These are phyloP conservation scores for Ricinus communis DNA, from an alignment of 345 rosid genomes.

Conservation along the genomic window DNA sequence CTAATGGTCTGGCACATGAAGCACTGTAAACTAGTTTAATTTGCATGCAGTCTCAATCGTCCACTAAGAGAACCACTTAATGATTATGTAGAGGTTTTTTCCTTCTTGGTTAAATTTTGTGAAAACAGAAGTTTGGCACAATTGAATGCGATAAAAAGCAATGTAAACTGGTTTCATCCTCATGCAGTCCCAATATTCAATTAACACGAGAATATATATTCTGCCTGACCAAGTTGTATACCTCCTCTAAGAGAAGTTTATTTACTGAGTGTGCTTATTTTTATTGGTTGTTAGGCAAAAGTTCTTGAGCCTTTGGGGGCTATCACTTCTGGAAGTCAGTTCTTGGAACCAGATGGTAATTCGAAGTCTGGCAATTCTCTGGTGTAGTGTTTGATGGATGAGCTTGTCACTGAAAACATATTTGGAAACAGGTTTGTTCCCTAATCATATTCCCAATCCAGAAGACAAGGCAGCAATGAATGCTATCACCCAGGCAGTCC, in stretches of 20 bases:
- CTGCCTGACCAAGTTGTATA: too few relatives aligned
- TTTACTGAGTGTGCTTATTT: conserved; percentile 4
- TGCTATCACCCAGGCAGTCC: conserved; percentile 87
- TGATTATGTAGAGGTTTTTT: too few relatives aligned
- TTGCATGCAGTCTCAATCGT: neutral
- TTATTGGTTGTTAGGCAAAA: conserved; percentile 56
- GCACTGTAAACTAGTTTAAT: neutral
- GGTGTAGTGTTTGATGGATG: conserved; percentile 7
- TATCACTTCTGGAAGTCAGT: conserved; percentile 85
- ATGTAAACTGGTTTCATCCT: neutral
- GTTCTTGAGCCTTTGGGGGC: conserved; percentile 98
- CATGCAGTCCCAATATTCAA: neutral
- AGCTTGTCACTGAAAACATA: conserved; percentile 1
- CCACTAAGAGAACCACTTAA: too few relatives aligned
- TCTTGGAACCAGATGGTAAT: conserved; percentile 95
- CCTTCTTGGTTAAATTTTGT: too few relatives aligned
- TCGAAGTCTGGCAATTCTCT: conserved; percentile 8
- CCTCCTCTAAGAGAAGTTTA: too few relatives aligned
- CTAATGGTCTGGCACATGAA: neutral
- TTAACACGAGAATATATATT: neutral
- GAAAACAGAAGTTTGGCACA: neutral
- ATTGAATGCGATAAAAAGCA: neutral
- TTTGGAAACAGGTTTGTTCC: conserved; percentile 70
- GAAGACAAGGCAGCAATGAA: conserved; percentile 94
- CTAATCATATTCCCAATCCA: conserved; percentile 97